A percentile compares a stretch with the other conserved stretches of the same genome.
These are phyloP conservation scores for Aspergillus sclerotioniger DNA, from an alignment of 495 filamentous ascomycete species.

Conservation along the genomic window DNA sequence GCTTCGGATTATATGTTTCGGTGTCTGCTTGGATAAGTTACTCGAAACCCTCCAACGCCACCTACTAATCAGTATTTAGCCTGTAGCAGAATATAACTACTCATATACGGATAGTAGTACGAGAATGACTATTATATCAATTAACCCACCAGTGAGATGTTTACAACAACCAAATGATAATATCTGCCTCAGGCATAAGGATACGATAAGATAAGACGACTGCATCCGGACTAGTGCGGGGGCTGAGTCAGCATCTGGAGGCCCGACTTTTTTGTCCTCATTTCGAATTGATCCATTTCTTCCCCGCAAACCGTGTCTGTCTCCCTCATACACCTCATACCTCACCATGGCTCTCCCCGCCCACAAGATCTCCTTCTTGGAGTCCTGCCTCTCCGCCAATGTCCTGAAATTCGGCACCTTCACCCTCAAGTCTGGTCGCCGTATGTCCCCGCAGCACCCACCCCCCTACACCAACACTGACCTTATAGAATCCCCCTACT, in stretches of 20 bases:
- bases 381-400: constrained; percentile 53
- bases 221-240: neutral
- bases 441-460: neutral
- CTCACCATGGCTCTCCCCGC: constrained; percentile 2
- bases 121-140: too few species aligned
- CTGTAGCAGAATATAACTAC: too few species aligned
- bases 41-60: too few species aligned
- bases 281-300: neutral
- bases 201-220: too few species aligned
- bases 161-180: too few species aligned
- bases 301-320: neutral
- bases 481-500: constrained; percentile 78
- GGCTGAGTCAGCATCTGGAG: neutral
- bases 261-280: neutral
- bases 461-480: neutral
- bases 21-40: too few species aligned
- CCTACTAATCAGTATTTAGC: too few species aligned
- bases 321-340: neutral
- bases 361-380: constrained; percentile 3
- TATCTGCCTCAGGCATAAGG: neutral
- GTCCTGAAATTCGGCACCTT: constrained; percentile 87
- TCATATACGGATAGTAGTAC: too few species aligned
- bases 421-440: constrained; percentile 84
- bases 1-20: too few species aligned
- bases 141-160: too few species aligned